These are phyloP conservation scores for Senecio squalidus DNA, from an alignment of 140 eudicot species.

Conservation along the genomic window DNA sequence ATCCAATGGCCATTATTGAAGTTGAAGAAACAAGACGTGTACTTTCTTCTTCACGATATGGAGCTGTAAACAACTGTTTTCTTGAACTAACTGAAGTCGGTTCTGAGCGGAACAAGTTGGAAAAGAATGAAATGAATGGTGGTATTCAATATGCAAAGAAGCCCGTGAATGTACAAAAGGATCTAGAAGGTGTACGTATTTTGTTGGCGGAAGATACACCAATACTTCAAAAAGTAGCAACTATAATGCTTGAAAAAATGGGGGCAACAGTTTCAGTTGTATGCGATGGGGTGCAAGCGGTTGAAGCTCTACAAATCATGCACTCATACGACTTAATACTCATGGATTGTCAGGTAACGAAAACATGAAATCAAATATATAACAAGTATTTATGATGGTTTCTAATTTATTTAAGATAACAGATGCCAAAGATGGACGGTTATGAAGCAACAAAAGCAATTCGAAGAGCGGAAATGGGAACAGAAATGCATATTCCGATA, in stretches of 20 bases:
- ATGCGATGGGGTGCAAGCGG: slow-evolving; percentile 87
- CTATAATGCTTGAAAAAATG: slow-evolving; percentile 91
- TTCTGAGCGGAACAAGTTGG: slow-evolving; percentile 28
- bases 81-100: slow-evolving; percentile 43
- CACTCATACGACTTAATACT: slow-evolving; percentile 76
- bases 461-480: slow-evolving; percentile 62
- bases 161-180: slow-evolving; percentile 37
- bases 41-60: slow-evolving; percentile 31
- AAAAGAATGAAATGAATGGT: slow-evolving; percentile 11
- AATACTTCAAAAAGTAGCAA: slow-evolving; percentile 88
- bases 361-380: background rate
- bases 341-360: slow-evolving; percentile 93
- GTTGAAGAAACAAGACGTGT: slow-evolving; percentile 20
- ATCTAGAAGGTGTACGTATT: slow-evolving; percentile 66
- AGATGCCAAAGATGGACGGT: slow-evolving; percentile 99
- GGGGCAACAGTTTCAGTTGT: slow-evolving; percentile 85
- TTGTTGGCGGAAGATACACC: slow-evolving; percentile 96
- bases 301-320: slow-evolving; percentile 58
- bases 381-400: background rate
- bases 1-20: slow-evolving; percentile 16
- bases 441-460: slow-evolving; percentile 94
- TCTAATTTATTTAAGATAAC: slow-evolving; percentile 16
- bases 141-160: slow-evolving; percentile 16
- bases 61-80: slow-evolving; percentile 39
- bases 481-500: slow-evolving; percentile 67